These are phyloP conservation scores for Pseudocercospora vitis DNA, from an alignment of 2,329 filamentous ascomycete species.

Conservation along the genomic window DNA sequence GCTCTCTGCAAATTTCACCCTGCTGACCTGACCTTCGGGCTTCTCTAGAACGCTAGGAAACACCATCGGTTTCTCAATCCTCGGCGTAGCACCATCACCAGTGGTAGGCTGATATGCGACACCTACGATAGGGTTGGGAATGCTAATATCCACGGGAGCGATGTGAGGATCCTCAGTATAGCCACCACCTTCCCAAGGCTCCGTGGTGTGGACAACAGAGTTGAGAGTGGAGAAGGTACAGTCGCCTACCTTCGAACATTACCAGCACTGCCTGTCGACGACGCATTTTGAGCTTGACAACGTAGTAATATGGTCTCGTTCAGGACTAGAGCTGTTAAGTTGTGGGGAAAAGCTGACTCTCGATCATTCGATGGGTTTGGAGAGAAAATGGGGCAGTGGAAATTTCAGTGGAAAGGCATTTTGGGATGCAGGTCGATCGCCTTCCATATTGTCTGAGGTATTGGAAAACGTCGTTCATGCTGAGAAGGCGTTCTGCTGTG, in stretches of 20 bases:
- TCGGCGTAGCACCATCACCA: constrained; percentile 33
- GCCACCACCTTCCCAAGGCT: constrained; percentile 37
- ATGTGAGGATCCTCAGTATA: constrained; percentile 42
- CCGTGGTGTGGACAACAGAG: constrained; percentile 38
- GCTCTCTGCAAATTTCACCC: constrained; percentile 39
- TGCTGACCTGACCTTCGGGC: constrained; percentile 36
- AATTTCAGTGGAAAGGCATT: constrained; percentile 32
- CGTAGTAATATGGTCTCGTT: constrained; percentile 38
- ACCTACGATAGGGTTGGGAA: constrained; percentile 17
- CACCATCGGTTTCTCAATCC: constrained; percentile 36
- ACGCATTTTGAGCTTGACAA: constrained; percentile 41
- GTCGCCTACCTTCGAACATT: constrained; percentile 42
- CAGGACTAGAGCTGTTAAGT: constrained; percentile 35
- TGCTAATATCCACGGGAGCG: constrained; percentile 31
- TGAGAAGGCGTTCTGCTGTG: constrained; percentile 6
- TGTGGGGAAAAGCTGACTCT: constrained; percentile 36
- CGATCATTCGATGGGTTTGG: constrained; percentile 29
- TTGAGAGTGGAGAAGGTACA: constrained; percentile 39
- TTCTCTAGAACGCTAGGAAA: constrained; percentile 32
- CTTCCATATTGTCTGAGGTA: constrained; percentile 25
- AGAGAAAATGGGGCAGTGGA: constrained; percentile 29
- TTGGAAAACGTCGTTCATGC: constrained; percentile 8
- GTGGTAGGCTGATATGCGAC: constrained; percentile 25
- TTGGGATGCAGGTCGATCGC: constrained; percentile 34
- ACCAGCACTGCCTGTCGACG: constrained; percentile 38